Evolutionary conservation across 208 protist species (phyloP).

Genomic region (Trypanosoma melophagium): DNA sequence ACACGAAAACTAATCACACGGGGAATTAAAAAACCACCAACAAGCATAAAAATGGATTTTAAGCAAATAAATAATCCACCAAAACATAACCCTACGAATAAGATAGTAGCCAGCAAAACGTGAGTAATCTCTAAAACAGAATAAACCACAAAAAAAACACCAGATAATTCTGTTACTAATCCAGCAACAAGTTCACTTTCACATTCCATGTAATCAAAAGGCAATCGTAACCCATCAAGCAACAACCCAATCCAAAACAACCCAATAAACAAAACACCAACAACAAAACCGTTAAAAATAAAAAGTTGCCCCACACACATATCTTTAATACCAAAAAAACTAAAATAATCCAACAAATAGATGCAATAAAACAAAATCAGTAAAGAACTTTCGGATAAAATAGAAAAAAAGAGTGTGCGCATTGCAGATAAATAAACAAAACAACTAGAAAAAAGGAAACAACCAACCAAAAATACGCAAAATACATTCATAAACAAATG

Average conservation of each 20-base stretch:
- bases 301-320: conserved; percentile 71
- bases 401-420: conserved; percentile 77
- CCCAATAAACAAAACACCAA: conserved; percentile 63
- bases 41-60: conserved; percentile 75
- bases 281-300: conserved; percentile 64
- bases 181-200: conserved; percentile 86
- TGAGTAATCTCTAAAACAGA: conserved; percentile 85
- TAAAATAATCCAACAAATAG: conserved; percentile 82
- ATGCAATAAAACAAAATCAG: conserved; percentile 71
- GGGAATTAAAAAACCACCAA: conserved; percentile 80
- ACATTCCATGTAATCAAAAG: conserved; percentile 89
- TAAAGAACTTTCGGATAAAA: conserved; percentile 68
- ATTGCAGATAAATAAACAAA: conserved; percentile 86
- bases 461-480: conserved; percentile 75
- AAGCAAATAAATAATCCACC: conserved; percentile 86
- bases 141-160: conserved; percentile 86
- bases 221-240: conserved; percentile 71
- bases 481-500: conserved; percentile 70
- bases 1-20: conserved; percentile 74
- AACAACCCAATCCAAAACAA: conserved; percentile 75
- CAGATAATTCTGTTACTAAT: conserved; percentile 82
- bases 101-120: conserved; percentile 57
- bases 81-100: conserved; percentile 79
- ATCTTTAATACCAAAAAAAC: conserved; percentile 85
- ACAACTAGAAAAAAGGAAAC: conserved; percentile 80